A percentile compares a stretch with the other conserved stretches of the same genome.
Evolutionary conservation across 805 yeast species (phyloP).

Genomic region (Blastobotrys mokoenaii): DNA sequence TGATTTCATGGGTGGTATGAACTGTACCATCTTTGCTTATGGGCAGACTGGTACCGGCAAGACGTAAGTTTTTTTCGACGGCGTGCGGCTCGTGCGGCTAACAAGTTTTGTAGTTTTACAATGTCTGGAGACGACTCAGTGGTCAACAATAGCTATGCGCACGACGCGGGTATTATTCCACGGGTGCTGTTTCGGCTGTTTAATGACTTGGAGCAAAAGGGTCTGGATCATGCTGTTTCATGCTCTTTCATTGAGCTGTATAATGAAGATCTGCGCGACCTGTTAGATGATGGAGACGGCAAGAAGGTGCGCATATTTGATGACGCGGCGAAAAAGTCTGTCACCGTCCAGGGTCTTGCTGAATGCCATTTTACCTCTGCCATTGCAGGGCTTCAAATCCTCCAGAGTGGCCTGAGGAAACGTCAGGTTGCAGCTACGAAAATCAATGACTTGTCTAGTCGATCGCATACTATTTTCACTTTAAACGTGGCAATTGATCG

Average conservation of each 20-base stretch:
- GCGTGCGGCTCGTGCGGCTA: background rate
- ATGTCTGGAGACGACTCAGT: constrained; percentile 63
- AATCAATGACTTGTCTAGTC: constrained; percentile 66
- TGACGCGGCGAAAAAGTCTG: constrained; percentile 35
- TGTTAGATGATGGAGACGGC: constrained; percentile 38
- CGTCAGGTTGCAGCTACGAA: constrained; percentile 74
- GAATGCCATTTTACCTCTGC: constrained; percentile 43
- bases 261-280: constrained; percentile 76
- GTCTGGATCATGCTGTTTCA: constrained; percentile 55
- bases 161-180: constrained; percentile 56
- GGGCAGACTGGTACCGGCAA: constrained; percentile 93
- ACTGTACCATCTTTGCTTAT: constrained; percentile 77
- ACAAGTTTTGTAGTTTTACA: constrained; percentile 24
- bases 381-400: constrained; percentile 41
- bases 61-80: constrained; percentile 36
- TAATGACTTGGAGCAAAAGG: constrained; percentile 32
- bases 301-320: constrained; percentile 51
- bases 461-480: constrained; percentile 76
- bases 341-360: constrained; percentile 50
- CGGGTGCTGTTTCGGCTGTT: constrained; percentile 51
- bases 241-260: constrained; percentile 79
- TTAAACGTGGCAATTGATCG: constrained; percentile 45
- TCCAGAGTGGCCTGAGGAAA: constrained; percentile 49
- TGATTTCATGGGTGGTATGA: constrained; percentile 68
- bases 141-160: constrained; percentile 26